Base-by-base conservation (phyloP, 2,329 filamentous ascomycete species). In the Neofusicoccum sp. region DNA sequence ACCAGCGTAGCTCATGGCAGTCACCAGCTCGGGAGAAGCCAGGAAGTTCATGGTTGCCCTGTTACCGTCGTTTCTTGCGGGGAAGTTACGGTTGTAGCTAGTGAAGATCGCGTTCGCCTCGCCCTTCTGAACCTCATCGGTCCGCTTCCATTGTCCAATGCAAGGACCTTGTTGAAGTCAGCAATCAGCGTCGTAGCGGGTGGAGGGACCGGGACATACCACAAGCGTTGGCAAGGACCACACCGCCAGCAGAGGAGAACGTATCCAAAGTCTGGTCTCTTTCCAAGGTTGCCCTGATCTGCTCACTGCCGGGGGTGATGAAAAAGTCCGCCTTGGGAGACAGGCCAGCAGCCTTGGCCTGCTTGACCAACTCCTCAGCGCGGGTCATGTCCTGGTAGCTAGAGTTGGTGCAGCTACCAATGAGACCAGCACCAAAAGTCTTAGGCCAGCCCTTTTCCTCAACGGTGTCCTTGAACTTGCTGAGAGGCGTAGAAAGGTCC, bases 381-480 rank as follows among this genome's bases (percentile, higher is more conserved):
- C 94, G 89, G 39, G 93, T 96, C 95, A 99, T 99, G 76, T 99
- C 95, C 79, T 97, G 90, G 77, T 98, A 99, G 2, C 95, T 98
- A 77, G 92, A 96, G 84, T 99, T 99, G 56, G 95, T 99, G 83
- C 95, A 99, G 80, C 93, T 97, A 65, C 95, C 95, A 74, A 99
- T 99, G 61, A 99, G 85, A 58, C 93, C 93, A 31, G 95, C 94
- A 11, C 93, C 95, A 66, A 99, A 89, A 66, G 89, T 92, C 74
- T 91, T 86, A 2, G 95, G 95, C 95, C 95, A 99, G 56, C 90
- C 82, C 77, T 97, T 92, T 70, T 89, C 84, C 77, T 90, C 84
- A 28, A 97, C 92, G 1, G 90, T 88, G 64, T 91, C 85, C 74
- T 93, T 92, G 81, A 99, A 99, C 73, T 89, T 85, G 54, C 93